Base-by-base conservation (phyloP, 768 basidiomycete genomes). In the Fistulinella prunicolor region DNA sequence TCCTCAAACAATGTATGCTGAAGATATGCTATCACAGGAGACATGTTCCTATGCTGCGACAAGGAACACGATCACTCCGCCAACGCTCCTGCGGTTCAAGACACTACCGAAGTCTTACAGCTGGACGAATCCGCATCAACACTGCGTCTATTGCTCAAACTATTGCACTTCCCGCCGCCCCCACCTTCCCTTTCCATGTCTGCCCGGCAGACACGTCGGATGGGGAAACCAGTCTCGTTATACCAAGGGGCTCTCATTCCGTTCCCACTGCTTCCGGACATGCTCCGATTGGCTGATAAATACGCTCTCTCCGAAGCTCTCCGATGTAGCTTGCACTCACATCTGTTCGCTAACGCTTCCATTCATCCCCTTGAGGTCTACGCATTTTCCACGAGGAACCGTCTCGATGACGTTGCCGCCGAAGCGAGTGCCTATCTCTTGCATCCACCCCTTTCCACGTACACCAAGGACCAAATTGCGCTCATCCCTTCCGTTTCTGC, bases 31-130 rank as follows among this genome's bases (percentile, higher is more conserved):
- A 26, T 50, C 38, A 43, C 61, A 86, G 85, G 75, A 22, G 76
- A 84, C 59, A 87, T 88, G 86, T 86, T 88, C 61, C 66, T 71
- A 21, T 76, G 76, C 51, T 85, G 83, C 51, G 75, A 80, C 30
- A 63, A 57, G 20, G 57, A 53, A n/a, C 44, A n/a, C n/a, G n/a
- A 51, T 42, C 24, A 34, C 41, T 40, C 56, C 23, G 40, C 54
- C 1, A 19, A 39, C 22, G 29, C 46, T 42, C 51, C 46, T n/a
- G 55, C 46, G 42, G 29, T 44, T 16, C 56, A 65, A 39, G 66
- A 65, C 29, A 16, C 34, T 36, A 59, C 65, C 12, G 45, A 72
- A 44, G 59, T 58, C n/a, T 64, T 86, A 13, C 79, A 82, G 50
- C 61, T 87, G 21, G 70, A 79, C 44, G 86, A 88, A 61, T 62